Evolutionary conservation across 768 basidiomycete genomes (phyloP).

Genomic region (Mycena olivaceomarginata): DNA sequence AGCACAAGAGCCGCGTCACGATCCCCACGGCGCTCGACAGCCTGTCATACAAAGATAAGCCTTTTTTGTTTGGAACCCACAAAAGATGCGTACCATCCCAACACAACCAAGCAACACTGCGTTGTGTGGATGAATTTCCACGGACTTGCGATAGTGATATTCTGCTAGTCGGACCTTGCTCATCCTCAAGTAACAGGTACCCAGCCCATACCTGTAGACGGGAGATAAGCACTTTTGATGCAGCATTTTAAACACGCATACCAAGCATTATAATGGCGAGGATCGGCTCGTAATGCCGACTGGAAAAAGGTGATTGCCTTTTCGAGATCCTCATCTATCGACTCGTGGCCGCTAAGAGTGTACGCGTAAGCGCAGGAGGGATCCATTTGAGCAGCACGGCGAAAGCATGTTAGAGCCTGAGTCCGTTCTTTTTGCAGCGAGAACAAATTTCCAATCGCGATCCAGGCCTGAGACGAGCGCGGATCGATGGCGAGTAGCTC

Average conservation of each 20-base stretch:
- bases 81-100: constrained; percentile 85
- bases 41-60: constrained; percentile 68
- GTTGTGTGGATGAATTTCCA: constrained; percentile 95
- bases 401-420: constrained; percentile 96
- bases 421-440: constrained; percentile 95
- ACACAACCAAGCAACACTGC: constrained; percentile 97
- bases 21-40: constrained; percentile 91
- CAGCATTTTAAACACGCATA: constrained; percentile 64
- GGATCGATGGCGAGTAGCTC: constrained; percentile 91
- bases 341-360: constrained; percentile 97
- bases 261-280: constrained; percentile 99
- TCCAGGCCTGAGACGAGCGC: constrained; percentile 94
- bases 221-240: constrained; percentile 51
- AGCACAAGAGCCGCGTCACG: constrained; percentile 83
- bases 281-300: constrained; percentile 92
- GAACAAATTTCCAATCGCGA: constrained; percentile 96
- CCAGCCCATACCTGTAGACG: constrained; percentile 94
- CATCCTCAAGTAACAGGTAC: constrained; percentile 96
- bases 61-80: constrained; percentile 42
- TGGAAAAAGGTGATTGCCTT: constrained; percentile 95
- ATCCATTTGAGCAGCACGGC: constrained; percentile 92
- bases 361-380: constrained; percentile 96
- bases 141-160: constrained; percentile 96
- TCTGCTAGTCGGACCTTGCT: constrained; percentile 96
- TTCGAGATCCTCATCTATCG: constrained; percentile 95